phyloP scores from a whole-genome alignment of 768 basidiomycete species.

The Paxillus ammoniavirescens region DNA sequence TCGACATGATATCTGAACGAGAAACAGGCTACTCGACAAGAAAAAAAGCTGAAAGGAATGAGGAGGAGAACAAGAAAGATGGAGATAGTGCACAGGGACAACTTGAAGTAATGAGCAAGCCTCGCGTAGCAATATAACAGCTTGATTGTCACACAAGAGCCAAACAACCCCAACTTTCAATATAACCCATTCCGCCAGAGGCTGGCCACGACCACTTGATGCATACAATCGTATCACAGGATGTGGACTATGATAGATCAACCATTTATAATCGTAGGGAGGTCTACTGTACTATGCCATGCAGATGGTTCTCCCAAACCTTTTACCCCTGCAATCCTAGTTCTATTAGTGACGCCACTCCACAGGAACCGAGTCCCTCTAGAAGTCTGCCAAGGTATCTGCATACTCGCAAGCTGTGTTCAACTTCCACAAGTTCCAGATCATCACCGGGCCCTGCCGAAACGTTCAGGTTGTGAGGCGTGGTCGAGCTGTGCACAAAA shows the following conservation, averaged over 20 bases:
- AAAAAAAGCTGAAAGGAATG: neutral
- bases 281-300: too few species aligned
- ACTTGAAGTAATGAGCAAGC: neutral
- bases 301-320: too few species aligned
- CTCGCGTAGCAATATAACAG: slow-evolving; percentile 6
- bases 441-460: too few species aligned
- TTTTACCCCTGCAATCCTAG: too few species aligned
- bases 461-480: too few species aligned
- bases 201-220: too few species aligned
- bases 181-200: neutral
- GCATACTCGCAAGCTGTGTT: too few species aligned
- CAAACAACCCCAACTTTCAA: slow-evolving; percentile 25
- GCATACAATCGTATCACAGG: too few species aligned
- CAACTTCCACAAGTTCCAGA: neutral
- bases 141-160: slow-evolving; percentile 4
- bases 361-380: neutral
- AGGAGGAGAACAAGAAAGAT: slow-evolving; percentile 4
- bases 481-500: too few species aligned
- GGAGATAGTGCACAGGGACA: slow-evolving; percentile 8
- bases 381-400: neutral
- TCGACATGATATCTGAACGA: slow-evolving; percentile 26
- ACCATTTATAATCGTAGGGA: too few species aligned
- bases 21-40: neutral
- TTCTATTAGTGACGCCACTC: too few species aligned
- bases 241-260: too few species aligned